Evolutionary conservation across 1,284 basidiomycete species (phyloP).

Genomic region (Omphalotus olearius): DNA sequence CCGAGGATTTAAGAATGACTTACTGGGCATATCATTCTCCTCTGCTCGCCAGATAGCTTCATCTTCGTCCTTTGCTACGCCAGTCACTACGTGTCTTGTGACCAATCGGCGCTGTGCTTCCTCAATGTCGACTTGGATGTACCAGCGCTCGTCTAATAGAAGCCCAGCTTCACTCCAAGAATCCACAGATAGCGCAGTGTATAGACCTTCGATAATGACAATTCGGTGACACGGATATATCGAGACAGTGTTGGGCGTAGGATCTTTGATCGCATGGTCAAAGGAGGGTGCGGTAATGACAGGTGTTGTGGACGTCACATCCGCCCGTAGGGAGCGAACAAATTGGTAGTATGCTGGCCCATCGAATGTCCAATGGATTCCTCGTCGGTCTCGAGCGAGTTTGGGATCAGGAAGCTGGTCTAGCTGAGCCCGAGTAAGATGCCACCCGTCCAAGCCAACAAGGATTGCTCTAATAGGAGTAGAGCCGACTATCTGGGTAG

Average conservation of each 20-base stretch:
- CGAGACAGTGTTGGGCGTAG: slow-evolving; percentile 46
- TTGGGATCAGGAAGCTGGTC: slow-evolving; percentile 67
- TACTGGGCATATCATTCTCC: slow-evolving; percentile 76
- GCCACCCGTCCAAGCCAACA: slow-evolving; percentile 85
- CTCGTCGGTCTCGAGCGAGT: slow-evolving; percentile 63
- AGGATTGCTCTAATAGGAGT: slow-evolving; percentile 40
- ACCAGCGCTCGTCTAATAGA: slow-evolving; percentile 77
- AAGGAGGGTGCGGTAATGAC: slow-evolving; percentile 70
- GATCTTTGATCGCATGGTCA: slow-evolving; percentile 68
- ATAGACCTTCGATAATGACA: slow-evolving; percentile 82
- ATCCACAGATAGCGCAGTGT: slow-evolving; percentile 65
- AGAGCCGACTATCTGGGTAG: slow-evolving; percentile 6
- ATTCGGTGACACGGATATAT: slow-evolving; percentile 67
- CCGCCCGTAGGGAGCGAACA: slow-evolving; percentile 46
- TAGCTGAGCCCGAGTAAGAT: slow-evolving; percentile 64
- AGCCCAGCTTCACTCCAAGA: slow-evolving; percentile 72
- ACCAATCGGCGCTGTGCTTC: slow-evolving; percentile 67
- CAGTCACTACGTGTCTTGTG: slow-evolving; percentile 69
- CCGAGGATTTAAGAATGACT: slow-evolving; percentile 10
- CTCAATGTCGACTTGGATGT: slow-evolving; percentile 59
- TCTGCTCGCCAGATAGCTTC: slow-evolving; percentile 72
- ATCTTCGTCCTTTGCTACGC: slow-evolving; percentile 61
- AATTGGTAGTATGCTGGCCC: slow-evolving; percentile 62
- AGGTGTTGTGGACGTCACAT: slow-evolving; percentile 22
- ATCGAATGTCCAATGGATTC: slow-evolving; percentile 76